Evolutionary conservation across 345 rosid genomes (phyloP).

Genomic region (Nephelium lappaceum): DNA sequence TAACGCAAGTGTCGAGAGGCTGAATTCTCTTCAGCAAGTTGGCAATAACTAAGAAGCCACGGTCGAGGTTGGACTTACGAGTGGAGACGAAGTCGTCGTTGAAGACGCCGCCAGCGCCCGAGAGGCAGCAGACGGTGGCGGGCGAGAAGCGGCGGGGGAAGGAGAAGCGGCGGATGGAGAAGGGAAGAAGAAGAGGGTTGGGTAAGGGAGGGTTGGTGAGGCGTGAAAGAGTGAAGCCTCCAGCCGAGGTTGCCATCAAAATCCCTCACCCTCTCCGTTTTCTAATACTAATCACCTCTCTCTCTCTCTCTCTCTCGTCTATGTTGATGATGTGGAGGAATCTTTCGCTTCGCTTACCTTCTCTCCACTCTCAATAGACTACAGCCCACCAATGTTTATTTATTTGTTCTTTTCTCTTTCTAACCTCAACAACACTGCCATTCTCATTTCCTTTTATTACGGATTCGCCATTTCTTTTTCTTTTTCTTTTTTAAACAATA

Average conservation of each 20-base stretch:
- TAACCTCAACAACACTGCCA: neutral
- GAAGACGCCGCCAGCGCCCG: conserved; percentile 66
- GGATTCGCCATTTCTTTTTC: neutral
- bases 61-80: conserved; percentile 63
- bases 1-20: conserved; percentile 74
- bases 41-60: conserved; percentile 79
- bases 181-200: conserved; percentile 20
- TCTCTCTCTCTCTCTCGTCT: conserved; percentile 16
- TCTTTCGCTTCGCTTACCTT: neutral
- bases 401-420: neutral
- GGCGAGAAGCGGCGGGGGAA: conserved; percentile 27
- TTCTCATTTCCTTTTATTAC: neutral
- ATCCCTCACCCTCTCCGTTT: neutral
- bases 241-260: conserved; percentile 68
- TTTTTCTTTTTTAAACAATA: neutral
- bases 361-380: too few species aligned
- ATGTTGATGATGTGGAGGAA: neutral
- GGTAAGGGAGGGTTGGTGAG: conserved; percentile 35
- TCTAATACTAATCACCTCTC: neutral
- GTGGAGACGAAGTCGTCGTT: conserved; percentile 83
- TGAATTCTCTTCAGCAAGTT: conserved; percentile 73
- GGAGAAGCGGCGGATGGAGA: conserved; percentile 26
- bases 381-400: neutral
- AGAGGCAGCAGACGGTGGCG: conserved; percentile 51
- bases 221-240: conserved; percentile 55